Conservation (phyloP, 163 green algal genomes). For the Smithsoniella earleae region DNA sequence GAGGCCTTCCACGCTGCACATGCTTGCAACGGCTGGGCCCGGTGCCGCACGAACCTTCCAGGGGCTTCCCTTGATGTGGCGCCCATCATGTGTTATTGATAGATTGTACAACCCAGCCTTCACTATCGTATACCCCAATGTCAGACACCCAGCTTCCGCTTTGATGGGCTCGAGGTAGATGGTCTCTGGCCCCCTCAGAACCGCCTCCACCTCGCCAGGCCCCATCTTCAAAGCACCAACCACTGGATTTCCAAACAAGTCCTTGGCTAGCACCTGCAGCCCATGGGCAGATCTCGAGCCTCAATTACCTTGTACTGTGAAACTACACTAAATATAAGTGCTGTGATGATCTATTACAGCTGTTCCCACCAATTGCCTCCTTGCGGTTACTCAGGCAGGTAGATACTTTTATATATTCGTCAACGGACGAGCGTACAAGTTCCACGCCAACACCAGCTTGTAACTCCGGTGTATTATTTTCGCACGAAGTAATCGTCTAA, state of each 20-base stretch:
- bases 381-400: too few relatives aligned
- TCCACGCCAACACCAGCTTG: too few relatives aligned
- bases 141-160: conserved; percentile 31
- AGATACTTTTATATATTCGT: too few relatives aligned
- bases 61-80: conserved; percentile 35
- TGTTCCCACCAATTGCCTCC: too few relatives aligned
- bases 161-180: conserved; percentile 2
- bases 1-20: conserved; percentile 32
- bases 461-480: too few relatives aligned
- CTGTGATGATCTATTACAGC: too few relatives aligned
- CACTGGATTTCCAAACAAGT: conserved; percentile 35
- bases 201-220: conserved; percentile 20
- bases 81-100: conserved; percentile 32
- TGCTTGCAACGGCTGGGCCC: not conserved
- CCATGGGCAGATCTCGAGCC: not conserved
- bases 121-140: conserved; percentile 29
- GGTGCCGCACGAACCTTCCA: conserved; percentile 30
- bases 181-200: conserved; percentile 2
- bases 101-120: conserved; percentile 31
- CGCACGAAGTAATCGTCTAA: too few relatives aligned
- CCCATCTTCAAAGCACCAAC: not conserved
- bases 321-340: too few relatives aligned
- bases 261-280: conserved; percentile 31
- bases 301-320: too few relatives aligned
- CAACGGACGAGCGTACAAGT: too few relatives aligned